phyloP scores from a whole-genome alignment of 2,329 filamentous ascomycete species.

The Shiraia bambusicola region DNA sequence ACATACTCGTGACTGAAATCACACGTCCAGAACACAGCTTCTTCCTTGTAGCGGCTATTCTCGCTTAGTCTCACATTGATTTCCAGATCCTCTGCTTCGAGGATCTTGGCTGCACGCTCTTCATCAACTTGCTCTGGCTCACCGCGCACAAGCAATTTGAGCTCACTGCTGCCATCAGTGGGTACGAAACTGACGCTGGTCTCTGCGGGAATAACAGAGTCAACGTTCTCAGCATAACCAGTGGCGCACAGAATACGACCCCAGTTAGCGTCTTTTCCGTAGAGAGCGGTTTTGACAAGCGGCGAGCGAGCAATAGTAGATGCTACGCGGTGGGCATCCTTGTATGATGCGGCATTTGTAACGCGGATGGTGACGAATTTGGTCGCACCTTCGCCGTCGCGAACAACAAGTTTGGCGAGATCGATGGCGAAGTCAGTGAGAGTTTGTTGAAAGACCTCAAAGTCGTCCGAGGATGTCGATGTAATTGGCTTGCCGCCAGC shows the following conservation, averaged over 20 bases:
- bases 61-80: slow-evolving; percentile 74
- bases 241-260: slow-evolving; percentile 93
- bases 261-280: slow-evolving; percentile 98
- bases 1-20: slow-evolving; percentile 85
- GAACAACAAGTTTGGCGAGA: slow-evolving; percentile 88
- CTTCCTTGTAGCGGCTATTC: slow-evolving; percentile 54
- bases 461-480: slow-evolving; percentile 61
- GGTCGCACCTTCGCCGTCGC: slow-evolving; percentile 94
- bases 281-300: slow-evolving; percentile 94
- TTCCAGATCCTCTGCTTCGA: slow-evolving; percentile 74
- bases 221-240: slow-evolving; percentile 71
- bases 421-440: slow-evolving; percentile 78
- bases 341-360: slow-evolving; percentile 67
- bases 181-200: slow-evolving; percentile 81
- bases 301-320: slow-evolving; percentile 87
- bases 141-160: slow-evolving; percentile 75
- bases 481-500: slow-evolving; percentile 70
- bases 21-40: slow-evolving; percentile 80
- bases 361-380: slow-evolving; percentile 96
- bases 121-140: slow-evolving; percentile 81
- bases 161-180: slow-evolving; percentile 71
- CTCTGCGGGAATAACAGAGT: slow-evolving; percentile 65
- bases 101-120: slow-evolving; percentile 71
- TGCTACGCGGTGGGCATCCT: slow-evolving; percentile 75
- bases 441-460: slow-evolving; percentile 67